Evolutionary conservation across 140 eudicot genomes (phyloP).

Genomic region (Stevia rebaudiana): DNA sequence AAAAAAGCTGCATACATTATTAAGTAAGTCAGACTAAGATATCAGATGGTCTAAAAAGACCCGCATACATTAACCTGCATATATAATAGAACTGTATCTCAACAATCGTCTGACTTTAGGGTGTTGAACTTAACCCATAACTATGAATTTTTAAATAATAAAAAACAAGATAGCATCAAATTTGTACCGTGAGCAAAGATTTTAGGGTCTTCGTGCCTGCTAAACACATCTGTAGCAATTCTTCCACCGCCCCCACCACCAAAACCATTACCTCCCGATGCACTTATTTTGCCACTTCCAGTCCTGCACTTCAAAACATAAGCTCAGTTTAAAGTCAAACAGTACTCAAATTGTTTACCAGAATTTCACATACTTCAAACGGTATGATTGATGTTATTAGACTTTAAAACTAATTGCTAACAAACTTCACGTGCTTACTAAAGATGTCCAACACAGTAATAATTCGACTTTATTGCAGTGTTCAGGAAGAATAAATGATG

Average conservation of each 20-base stretch:
- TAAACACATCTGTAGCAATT: conserved; percentile 79
- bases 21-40: neutral
- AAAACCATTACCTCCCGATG: conserved; percentile 80
- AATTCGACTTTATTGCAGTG: too few species aligned
- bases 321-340: conserved; percentile 21
- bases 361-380: too few species aligned
- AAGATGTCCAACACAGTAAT: too few species aligned
- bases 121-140: neutral
- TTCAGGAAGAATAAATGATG: too few species aligned
- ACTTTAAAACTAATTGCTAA: too few species aligned
- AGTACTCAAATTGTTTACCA: too few species aligned
- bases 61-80: too few species aligned
- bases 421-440: too few species aligned
- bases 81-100: too few species aligned
- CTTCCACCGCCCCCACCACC: conserved; percentile 97
- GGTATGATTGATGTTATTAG: too few species aligned
- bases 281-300: conserved; percentile 77
- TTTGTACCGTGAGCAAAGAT: conserved; percentile 63
- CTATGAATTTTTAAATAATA: neutral
- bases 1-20: conserved; percentile 1
- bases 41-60: conserved; percentile 15
- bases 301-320: conserved; percentile 52
- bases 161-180: neutral
- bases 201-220: conserved; percentile 86
- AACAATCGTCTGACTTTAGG: too few species aligned